Evolutionary conservation across 1,139 yeast species (phyloP).

Genomic region (Kazachstania sp.): DNA sequence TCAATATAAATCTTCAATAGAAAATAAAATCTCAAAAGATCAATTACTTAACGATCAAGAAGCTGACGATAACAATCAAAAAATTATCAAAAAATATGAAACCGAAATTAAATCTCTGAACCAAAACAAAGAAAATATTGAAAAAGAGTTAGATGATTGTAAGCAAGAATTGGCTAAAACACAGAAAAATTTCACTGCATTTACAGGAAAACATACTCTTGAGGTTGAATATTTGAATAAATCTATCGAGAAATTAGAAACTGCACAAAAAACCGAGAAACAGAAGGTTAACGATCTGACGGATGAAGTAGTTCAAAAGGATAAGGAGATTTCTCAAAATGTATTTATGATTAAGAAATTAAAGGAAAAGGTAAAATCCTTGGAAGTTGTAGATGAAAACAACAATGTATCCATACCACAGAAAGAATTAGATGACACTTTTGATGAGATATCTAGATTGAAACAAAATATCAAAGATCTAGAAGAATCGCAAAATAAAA

Average conservation of each 20-base stretch:
- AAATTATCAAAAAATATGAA: not conserved
- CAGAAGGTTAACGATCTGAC: not conserved
- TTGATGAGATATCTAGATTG: not conserved
- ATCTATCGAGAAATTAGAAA: not conserved
- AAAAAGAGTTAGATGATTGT: not conserved
- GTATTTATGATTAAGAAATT: conserved; percentile 1
- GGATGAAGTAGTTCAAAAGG: not conserved
- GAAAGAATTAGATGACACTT: not conserved
- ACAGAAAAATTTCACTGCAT: not conserved
- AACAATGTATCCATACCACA: not conserved
- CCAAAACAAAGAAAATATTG: not conserved
- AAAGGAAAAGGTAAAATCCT: not conserved
- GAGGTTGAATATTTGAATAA: conserved; percentile 2
- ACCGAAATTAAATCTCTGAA: not conserved
- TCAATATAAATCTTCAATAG: not conserved
- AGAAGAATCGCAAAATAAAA: conserved; percentile 4
- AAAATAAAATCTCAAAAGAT: not conserved
- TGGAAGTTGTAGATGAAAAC: not conserved
- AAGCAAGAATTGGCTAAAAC: not conserved
- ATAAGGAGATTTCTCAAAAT: conserved; percentile 6
- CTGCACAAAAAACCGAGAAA: not conserved
- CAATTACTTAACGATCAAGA: not conserved
- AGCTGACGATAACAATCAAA: not conserved
- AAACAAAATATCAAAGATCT: not conserved
- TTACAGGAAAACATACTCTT: conserved; percentile 1